Conservation (phyloP, 179 eudicot species). For the Kewa caespitosa region DNA sequence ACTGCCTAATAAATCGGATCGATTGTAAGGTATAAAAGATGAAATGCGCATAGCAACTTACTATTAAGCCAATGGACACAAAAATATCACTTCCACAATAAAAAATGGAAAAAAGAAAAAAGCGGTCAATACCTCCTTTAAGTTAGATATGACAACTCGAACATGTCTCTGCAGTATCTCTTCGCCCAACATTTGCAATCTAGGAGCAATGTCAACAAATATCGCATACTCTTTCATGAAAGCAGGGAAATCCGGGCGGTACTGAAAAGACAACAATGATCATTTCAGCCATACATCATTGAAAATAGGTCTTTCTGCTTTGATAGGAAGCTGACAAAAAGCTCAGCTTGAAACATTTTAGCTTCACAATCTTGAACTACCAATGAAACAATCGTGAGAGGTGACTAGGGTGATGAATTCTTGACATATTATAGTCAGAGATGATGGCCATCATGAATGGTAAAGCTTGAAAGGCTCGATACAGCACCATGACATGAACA, state of each 20-base stretch:
- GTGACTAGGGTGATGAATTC: too few relatives aligned
- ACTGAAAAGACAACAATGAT: slow-evolving; percentile 45
- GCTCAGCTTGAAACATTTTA: background rate
- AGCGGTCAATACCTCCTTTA: slow-evolving; percentile 61
- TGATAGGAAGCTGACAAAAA: background rate
- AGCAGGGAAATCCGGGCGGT: slow-evolving; percentile 68
- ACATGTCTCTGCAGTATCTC: slow-evolving; percentile 76
- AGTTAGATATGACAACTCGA: slow-evolving; percentile 57
- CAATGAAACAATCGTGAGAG: too few relatives aligned
- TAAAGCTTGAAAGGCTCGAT: background rate
- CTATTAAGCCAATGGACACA: background rate
- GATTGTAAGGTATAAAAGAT: background rate
- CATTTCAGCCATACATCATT: background rate
- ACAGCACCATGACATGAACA: background rate
- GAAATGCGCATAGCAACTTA: background rate
- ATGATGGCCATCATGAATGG: background rate
- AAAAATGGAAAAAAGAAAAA: background rate
- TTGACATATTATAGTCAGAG: background rate
- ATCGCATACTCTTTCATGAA: slow-evolving; percentile 72
- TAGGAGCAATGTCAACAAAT: slow-evolving; percentile 89
- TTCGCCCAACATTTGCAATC: slow-evolving; percentile 76
- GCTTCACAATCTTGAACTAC: background rate
- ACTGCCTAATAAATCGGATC: slow-evolving; percentile 53
- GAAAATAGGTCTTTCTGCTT: background rate
- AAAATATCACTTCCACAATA: too few relatives aligned